Percentiles rank a stretch among this genome's conserved stretches.
phyloP scores from a whole-genome alignment of 2,329 filamentous ascomycete genomes.

The Cryphonectria parasitica region DNA sequence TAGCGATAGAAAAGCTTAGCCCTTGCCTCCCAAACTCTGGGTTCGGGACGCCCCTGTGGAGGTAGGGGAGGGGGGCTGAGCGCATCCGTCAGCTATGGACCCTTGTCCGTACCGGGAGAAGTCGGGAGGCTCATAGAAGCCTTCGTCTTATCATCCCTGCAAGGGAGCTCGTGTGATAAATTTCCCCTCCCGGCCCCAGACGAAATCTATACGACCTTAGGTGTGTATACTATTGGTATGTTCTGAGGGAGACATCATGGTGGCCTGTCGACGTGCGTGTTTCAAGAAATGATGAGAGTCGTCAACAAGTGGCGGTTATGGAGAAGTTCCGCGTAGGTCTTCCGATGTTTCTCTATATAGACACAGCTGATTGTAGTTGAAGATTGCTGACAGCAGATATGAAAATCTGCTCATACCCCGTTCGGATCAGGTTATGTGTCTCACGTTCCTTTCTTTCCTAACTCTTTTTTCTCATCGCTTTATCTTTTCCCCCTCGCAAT shows the following conservation, averaged over 20 bases:
- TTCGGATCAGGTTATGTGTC: conserved; percentile 10
- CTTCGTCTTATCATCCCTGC: conserved; percentile 10
- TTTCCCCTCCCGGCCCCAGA: neutral
- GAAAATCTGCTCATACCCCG: neutral
- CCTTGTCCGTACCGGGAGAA: neutral
- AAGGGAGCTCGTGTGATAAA: conserved; percentile 8
- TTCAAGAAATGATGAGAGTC: neutral
- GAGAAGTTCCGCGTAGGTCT: neutral
- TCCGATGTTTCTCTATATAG: neutral
- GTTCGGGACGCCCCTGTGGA: neutral
- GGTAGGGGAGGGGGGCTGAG: conserved; percentile 7
- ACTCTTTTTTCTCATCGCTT: no score
- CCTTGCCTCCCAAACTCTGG: neutral
- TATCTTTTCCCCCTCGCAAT: no score
- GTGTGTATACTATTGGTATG: neutral
- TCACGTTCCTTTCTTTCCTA: neutral
- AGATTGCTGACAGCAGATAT: neutral
- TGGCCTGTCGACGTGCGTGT: conserved; percentile 1
- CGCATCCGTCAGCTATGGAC: neutral
- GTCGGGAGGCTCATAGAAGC: neutral
- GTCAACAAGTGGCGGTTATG: neutral
- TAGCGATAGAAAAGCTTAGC: neutral
- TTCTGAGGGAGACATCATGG: neutral
- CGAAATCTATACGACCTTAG: neutral
- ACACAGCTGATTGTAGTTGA: neutral